A percentile compares a stretch with the other conserved stretches of the same genome.
Conservation (phyloP, 2,329 filamentous ascomycete species). For the Didymosphaeria variabile region DNA sequence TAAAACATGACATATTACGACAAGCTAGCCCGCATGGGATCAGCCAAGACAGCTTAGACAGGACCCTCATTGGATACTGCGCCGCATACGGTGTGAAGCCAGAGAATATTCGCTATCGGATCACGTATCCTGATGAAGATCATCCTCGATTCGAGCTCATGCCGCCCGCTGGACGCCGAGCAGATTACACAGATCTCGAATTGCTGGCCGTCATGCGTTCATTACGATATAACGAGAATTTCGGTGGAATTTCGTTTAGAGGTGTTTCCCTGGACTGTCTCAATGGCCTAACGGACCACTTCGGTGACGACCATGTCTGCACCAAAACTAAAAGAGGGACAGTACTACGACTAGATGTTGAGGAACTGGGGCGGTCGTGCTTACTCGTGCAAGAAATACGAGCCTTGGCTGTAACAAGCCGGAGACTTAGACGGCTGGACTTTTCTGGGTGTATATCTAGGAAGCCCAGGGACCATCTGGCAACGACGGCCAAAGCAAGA, state of each 20-base stretch:
- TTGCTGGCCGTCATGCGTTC: constrained; percentile 75
- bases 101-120: constrained; percentile 63
- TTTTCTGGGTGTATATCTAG: constrained; percentile 70
- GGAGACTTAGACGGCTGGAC: constrained; percentile 69
- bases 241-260: constrained; percentile 72
- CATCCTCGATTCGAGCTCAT: constrained; percentile 72
- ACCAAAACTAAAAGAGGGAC: constrained; percentile 65
- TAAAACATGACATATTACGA: constrained; percentile 45
- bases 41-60: constrained; percentile 68
- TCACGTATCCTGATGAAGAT: constrained; percentile 63
- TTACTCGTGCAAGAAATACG: constrained; percentile 74
- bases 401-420: constrained; percentile 72
- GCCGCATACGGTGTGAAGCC: constrained; percentile 74
- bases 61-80: constrained; percentile 74
- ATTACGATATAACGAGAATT: constrained; percentile 75
- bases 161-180: constrained; percentile 61
- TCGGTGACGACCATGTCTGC: constrained; percentile 70
- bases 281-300: constrained; percentile 67
- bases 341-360: constrained; percentile 62
- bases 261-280: constrained; percentile 70
- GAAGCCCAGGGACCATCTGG: constrained; percentile 57
- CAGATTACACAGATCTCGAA: constrained; percentile 68
- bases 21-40: constrained; percentile 61
- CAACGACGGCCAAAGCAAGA: constrained; percentile 56
- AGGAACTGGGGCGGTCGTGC: constrained; percentile 64